Base-by-base conservation (phyloP, 1,284 basidiomycete species). In the Pascua sp. region DNA sequence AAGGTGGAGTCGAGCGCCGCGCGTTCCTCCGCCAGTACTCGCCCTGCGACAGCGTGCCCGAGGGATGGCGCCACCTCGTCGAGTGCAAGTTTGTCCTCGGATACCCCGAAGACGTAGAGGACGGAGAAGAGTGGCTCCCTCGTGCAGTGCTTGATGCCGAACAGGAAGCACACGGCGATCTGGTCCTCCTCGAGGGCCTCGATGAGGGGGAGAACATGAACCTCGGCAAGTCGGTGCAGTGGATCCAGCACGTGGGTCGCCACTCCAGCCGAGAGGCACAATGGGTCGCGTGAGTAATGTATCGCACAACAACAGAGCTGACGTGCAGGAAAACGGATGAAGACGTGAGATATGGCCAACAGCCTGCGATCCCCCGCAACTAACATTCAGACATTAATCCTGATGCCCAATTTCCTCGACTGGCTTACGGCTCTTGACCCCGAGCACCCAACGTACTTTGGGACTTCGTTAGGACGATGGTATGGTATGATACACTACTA, bases 221-320 rank as follows among this genome's bases (percentile, higher is more conserved):
- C 53, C 47, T 59, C 51, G 52, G 61, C 41, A 60, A 62, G 56
- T 57, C 37, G 18, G 43, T 64, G 50, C 44, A 57, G 36, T 61
- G 62, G 62, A 50, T 62, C 87, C 39, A 32, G 37, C 11, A 48
- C 32, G 15, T 56, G 46, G 41, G 52, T 43, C n/a, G 49, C 32
- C 12, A 55, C 51, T 11, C 15, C 18, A 39, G 51, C 52, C 44
- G 57, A 51, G 5, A 53, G 53, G 16, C 53, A 53, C 44, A 47
- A n/a, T 47, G 48, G 52, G 11, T 61, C 18, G 49, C 60, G 49
- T 32, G 38, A 42, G 18, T n/a, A n/a, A n/a, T n/a, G 16, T 11
- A 8, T 11, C 39, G 39, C 24, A 37, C 24, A 45, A 5, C 36
- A 40, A 17, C 11, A n/a, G 15, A 16, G 46, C 45, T 50, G 43